These are phyloP conservation scores for Citrus glauca DNA, from an alignment of 345 rosid species.

Conservation along the genomic window DNA sequence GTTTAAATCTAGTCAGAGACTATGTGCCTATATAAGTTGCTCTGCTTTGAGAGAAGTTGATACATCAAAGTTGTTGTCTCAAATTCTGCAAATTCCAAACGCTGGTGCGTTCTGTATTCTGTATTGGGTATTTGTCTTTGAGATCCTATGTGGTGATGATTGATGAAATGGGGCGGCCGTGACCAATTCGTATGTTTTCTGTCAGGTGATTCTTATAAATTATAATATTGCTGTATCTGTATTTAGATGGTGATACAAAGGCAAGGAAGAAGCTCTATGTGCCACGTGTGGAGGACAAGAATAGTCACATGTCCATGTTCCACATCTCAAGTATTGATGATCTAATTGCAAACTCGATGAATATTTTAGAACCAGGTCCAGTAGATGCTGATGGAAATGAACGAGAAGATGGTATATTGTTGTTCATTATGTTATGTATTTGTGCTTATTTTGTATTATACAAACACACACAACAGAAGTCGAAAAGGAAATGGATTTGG, in stretches of 20 bases:
- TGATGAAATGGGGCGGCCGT: background rate
- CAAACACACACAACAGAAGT: background rate
- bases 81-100: slow-evolving; percentile 43
- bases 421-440: background rate
- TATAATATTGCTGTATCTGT: background rate
- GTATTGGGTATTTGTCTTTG: background rate
- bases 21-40: slow-evolving; percentile 92
- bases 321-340: slow-evolving; percentile 68
- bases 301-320: slow-evolving; percentile 84
- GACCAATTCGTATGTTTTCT: background rate
- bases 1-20: slow-evolving; percentile 69
- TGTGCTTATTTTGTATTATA: background rate
- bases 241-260: slow-evolving; percentile 34
- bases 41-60: slow-evolving; percentile 79
- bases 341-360: slow-evolving; percentile 84
- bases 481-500: background rate
- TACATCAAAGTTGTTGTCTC: slow-evolving; percentile 53
- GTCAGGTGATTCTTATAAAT: background rate
- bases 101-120: slow-evolving; percentile 20
- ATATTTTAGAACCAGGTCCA: slow-evolving; percentile 86
- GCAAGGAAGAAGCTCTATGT: slow-evolving; percentile 69
- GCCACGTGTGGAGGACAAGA: slow-evolving; percentile 93
- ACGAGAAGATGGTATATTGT: slow-evolving; percentile 74
- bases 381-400: slow-evolving; percentile 61
- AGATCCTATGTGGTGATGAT: background rate